Evolutionary conservation across 441 rosid genomes (phyloP), one percentile per base, ranked within the genome.

Genomic region (Jatropha podagrica): DNA sequence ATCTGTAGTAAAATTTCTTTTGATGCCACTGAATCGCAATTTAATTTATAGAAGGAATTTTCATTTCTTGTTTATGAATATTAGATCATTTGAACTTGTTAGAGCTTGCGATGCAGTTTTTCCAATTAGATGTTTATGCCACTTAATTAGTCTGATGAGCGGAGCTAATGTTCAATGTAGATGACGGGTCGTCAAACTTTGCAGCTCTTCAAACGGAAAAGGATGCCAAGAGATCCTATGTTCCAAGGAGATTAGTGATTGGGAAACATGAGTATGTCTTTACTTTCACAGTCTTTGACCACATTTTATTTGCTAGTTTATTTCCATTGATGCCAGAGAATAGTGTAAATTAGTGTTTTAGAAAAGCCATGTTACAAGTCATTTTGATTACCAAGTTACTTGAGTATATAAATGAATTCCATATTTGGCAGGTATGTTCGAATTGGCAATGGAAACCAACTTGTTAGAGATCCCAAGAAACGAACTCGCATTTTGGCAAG

Each of bases 401-500:
- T 40, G 56, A 58, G 15, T 12, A 40, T 42, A 14, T 59, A 52
- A 41, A 56, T 41, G 60, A 7, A 67, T 65, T 65, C 56, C 61
- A 63, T 12, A 7, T 49, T 79, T 81, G 84, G 82, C 92, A 96
- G 99, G 78, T 96, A 96, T 78, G 97, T 96, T 56, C 91, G 95
- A 69, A 90, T 96, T 77, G 98, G 98, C 76, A 96, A 89, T 76
- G 99, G 99, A 66, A 96, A 92, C 83, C 93, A 96, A 85, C 98
- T 96, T 69, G 83, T 96, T 81, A 88, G 99, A 83, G 89, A 96
- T 87, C 98, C 98, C 69, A 96, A 96, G 91, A 96, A 86, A 82
- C 87, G 98, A 77, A 89, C 87, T 77, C 97, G 97, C 61, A 86
- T 85, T 77, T 85, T 96, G 84, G 99, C 99, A 54, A 96, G 90